These are phyloP conservation scores for Myxozyma geophila DNA, from an alignment of 805 yeast genomes.

Conservation along the genomic window DNA sequence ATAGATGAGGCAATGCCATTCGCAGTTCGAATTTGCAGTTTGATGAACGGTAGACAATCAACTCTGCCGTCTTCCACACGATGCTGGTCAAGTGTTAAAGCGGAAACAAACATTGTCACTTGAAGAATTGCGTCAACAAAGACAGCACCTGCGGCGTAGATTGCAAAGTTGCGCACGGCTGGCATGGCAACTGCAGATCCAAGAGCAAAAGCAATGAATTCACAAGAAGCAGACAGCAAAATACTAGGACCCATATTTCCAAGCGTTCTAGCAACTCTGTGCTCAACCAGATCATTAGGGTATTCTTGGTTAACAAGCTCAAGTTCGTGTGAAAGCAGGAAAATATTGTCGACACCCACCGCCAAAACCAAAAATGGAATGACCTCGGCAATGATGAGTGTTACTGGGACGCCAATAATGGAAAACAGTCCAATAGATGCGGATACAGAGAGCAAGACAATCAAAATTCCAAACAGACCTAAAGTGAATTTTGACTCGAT, in stretches of 20 bases:
- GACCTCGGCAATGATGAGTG: constrained; percentile 93
- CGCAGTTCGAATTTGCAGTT: constrained; percentile 33
- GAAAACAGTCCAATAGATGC: constrained; percentile 85
- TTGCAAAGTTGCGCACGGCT: constrained; percentile 91
- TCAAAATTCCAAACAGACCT: constrained; percentile 82
- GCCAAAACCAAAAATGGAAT: constrained; percentile 93
- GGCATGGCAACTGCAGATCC: constrained; percentile 91
- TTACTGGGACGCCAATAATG: constrained; percentile 76
- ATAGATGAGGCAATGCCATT: constrained; percentile 21
- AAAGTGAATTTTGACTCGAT: constrained; percentile 66
- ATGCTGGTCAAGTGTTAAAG: constrained; percentile 67
- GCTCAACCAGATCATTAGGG: constrained; percentile 57
- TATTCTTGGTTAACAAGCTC: constrained; percentile 55
- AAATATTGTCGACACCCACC: constrained; percentile 94
- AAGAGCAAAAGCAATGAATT: constrained; percentile 74
- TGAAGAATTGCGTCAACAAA: constrained; percentile 76
- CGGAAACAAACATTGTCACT: constrained; percentile 76
- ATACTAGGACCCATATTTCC: constrained; percentile 87
- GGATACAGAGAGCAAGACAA: constrained; percentile 78
- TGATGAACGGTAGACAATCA: constrained; percentile 66
- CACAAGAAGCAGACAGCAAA: constrained; percentile 73
- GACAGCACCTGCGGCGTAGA: constrained; percentile 87
- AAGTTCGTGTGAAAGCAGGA: constrained; percentile 80
- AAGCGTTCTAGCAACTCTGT: constrained; percentile 66
- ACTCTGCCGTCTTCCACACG: constrained; percentile 62